These are phyloP conservation scores for Leptosphaerulina australis DNA, from an alignment of 2,329 filamentous ascomycete genomes.

Conservation along the genomic window DNA sequence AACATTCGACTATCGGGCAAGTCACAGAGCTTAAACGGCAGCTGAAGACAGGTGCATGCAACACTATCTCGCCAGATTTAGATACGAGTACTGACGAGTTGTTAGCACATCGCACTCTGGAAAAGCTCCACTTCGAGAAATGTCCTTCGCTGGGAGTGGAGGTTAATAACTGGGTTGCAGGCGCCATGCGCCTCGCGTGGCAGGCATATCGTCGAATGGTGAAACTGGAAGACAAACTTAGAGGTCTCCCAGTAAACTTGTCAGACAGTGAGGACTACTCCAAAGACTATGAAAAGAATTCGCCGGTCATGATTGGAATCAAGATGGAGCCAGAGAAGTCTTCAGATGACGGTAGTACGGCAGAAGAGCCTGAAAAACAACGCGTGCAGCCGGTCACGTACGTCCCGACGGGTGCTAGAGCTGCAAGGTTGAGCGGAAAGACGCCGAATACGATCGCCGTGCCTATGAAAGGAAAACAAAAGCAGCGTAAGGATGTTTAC, in stretches of 20 bases:
- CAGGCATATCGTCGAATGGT: slow-evolving; percentile 28
- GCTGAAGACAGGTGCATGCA: slow-evolving; percentile 26
- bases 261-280: slow-evolving; percentile 8
- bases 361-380: not conserved
- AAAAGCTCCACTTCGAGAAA: slow-evolving; percentile 26
- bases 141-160: slow-evolving; percentile 15
- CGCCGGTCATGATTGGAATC: slow-evolving; percentile 14
- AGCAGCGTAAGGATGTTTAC: not conserved
- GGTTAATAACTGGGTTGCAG: slow-evolving; percentile 17
- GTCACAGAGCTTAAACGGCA: slow-evolving; percentile 31
- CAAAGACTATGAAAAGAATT: slow-evolving; percentile 5
- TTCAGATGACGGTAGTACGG: not conserved
- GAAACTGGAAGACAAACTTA: slow-evolving; percentile 25
- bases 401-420: slow-evolving; percentile 9
- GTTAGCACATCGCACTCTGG: slow-evolving; percentile 30
- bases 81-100: no score
- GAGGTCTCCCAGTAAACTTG: slow-evolving; percentile 7
- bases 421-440: slow-evolving; percentile 8
- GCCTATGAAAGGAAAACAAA: not conserved
- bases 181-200: slow-evolving; percentile 29
- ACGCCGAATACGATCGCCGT: slow-evolving; percentile 1
- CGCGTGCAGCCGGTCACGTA: slow-evolving; percentile 13
- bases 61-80: no score
- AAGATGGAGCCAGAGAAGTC: slow-evolving; percentile 14
- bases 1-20: slow-evolving; percentile 19